phyloP scores from a whole-genome alignment of 1,139 yeast genomes.

The Candida buenavistaensis region DNA sequence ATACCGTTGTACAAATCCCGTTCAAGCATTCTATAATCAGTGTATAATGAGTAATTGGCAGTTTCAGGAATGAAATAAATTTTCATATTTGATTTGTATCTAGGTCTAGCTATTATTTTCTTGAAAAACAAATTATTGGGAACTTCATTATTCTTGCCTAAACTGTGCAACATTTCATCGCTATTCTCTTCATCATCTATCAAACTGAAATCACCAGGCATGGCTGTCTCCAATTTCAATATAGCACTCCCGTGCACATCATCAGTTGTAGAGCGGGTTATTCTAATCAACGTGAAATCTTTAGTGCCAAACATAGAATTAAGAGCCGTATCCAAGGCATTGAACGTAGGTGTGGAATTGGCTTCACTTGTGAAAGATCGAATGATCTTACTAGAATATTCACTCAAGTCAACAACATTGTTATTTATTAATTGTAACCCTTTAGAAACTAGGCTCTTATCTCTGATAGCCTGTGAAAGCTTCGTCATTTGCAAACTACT shows the following conservation, averaged over 20 bases:
- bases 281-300: constrained; percentile 48
- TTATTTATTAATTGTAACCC: constrained; percentile 36
- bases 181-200: constrained; percentile 49
- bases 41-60: constrained; percentile 41
- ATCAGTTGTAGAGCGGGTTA: constrained; percentile 55
- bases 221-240: constrained; percentile 54
- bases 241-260: constrained; percentile 52
- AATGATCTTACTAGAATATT: constrained; percentile 37
- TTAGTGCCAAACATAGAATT: constrained; percentile 38
- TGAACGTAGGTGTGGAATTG: constrained; percentile 35
- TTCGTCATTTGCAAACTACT: not conserved
- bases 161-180: constrained; percentile 39
- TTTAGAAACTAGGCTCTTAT: too few species aligned
- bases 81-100: constrained; percentile 54
- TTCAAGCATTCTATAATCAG: constrained; percentile 51
- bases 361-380: constrained; percentile 16
- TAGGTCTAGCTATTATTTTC: constrained; percentile 50
- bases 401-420: constrained; percentile 36
- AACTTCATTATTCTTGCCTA: constrained; percentile 40
- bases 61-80: constrained; percentile 38
- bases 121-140: constrained; percentile 49
- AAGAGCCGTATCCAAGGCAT: constrained; percentile 49
- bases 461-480: too few species aligned
- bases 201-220: constrained; percentile 50
- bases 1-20: constrained; percentile 54